These are phyloP conservation scores for Boletus rubescentipes DNA, from an alignment of 768 basidiomycete species.

Conservation along the genomic window DNA sequence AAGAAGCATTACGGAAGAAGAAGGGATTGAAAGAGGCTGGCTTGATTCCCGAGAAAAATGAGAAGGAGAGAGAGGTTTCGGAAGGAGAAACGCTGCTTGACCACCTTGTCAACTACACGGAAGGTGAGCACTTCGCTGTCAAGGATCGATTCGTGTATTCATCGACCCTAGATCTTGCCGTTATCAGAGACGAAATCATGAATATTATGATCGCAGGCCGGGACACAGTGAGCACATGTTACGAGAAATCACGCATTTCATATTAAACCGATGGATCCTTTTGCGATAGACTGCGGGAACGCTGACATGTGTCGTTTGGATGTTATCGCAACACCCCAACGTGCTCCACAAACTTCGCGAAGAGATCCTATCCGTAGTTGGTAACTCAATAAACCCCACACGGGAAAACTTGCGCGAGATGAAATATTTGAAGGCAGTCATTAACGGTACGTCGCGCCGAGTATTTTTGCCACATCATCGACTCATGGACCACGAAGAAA, in stretches of 20 bases:
- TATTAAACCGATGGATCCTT: neutral
- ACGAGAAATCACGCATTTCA: neutral
- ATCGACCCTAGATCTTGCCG: constrained; percentile 24
- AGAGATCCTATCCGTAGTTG: constrained; percentile 31
- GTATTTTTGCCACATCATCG: neutral
- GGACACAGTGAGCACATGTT: constrained; percentile 28
- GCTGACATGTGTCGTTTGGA: constrained; percentile 30
- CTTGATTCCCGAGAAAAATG: constrained; percentile 11
- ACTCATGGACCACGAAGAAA: constrained; percentile 23
- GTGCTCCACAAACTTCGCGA: constrained; percentile 31
- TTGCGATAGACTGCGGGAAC: constrained; percentile 29
- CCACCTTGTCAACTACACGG: constrained; percentile 29
- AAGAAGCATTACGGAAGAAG: constrained; percentile 44
- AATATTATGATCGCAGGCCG: constrained; percentile 39
- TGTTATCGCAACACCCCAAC: constrained; percentile 31
- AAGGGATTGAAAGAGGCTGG: constrained; percentile 22
- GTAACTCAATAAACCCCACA: constrained; percentile 28
- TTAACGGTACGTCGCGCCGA: constrained; percentile 27
- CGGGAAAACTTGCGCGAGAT: constrained; percentile 34
- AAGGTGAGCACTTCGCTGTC: constrained; percentile 16
- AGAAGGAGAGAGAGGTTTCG: constrained; percentile 4
- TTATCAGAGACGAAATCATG: constrained; percentile 36
- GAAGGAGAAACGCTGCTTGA: constrained; percentile 33
- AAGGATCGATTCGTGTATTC: neutral
- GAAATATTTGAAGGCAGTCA: constrained; percentile 42